A percentile compares a stretch with the other conserved stretches of the same genome.
phyloP scores from a whole-genome alignment of 2,329 filamentous ascomycete species.

The Chalaropsis ovoidea region DNA sequence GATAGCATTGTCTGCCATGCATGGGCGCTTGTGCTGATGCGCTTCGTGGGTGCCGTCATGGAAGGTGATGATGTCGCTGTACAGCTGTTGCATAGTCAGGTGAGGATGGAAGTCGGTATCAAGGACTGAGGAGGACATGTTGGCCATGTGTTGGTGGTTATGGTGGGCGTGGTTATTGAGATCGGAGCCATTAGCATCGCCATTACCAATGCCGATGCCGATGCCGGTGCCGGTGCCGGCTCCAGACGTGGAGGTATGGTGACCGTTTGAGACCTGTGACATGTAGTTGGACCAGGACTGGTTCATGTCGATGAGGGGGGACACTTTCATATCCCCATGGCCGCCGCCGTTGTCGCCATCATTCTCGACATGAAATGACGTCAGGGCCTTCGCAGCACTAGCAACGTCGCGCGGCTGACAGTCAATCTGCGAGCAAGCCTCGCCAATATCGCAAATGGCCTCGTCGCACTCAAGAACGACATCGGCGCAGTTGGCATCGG shows the following conservation, averaged over 20 bases:
- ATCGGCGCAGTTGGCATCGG: constrained; percentile 34
- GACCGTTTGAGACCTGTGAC: not conserved
- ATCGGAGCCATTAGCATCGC: not conserved
- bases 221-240: not conserved
- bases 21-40: constrained; percentile 24
- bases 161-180: not conserved
- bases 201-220: not conserved
- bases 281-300: constrained; percentile 6
- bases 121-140: not conserved
- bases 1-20: constrained; percentile 25
- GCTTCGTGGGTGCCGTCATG: constrained; percentile 24
- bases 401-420: constrained; percentile 24
- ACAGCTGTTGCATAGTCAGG: constrained; percentile 17
- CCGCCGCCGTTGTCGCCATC: constrained; percentile 18
- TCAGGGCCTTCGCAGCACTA: constrained; percentile 31
- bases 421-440: constrained; percentile 22
- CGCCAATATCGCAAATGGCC: constrained; percentile 26
- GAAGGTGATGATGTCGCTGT: constrained; percentile 21
- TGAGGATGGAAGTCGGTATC: constrained; percentile 13
- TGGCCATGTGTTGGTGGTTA: constrained; percentile 5
- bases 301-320: not conserved
- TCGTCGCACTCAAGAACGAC: constrained; percentile 24
- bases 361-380: constrained; percentile 29
- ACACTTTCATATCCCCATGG: constrained; percentile 10
- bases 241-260: not conserved